Base-by-base conservation (phyloP, 2,329 filamentous ascomycete genomes). In the Colletotrichum sp. region DNA sequence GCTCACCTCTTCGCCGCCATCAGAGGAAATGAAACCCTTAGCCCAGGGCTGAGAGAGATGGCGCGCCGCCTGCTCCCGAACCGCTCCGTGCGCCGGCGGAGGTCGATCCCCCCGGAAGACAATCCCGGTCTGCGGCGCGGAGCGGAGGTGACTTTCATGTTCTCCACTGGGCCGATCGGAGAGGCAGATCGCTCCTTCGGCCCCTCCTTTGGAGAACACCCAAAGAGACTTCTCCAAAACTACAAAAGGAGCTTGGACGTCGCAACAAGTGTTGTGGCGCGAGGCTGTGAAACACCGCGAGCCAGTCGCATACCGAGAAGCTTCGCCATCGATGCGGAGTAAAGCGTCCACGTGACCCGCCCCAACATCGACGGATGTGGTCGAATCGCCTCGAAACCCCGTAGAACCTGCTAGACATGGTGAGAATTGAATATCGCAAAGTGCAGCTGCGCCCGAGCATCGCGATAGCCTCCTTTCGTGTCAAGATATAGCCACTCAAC, bases 311-410 rank as follows among this genome's bases (percentile, higher is more conserved):
- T 52, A 43, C 26, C 64, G 64, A 73, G 73, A 73, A 75, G 70
- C 64, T 73, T 75, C 70, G 70, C 43, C 24, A 55, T 34, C 28
- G 34, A 71, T 73, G 73, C 70, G 70, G 73, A 73, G 73, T 68
- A 75, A 3, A 24, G 8, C 13, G 36, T 18, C 73, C 73, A 75
- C 73, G 73, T 75, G 73, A 75, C 64, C 70, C 10, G 4, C 18
- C 15, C 64, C 70, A 43, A 62, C 61, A 56, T 55, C 55, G 36
- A 32, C 68, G 36, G 12, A 34, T 10, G 13, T 43, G 34, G 62
- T 32, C 62, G 55, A 67, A 52, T 7, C 62, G 32, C 32, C 32
- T 52, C 18, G 73, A 62, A 75, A 52, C 28, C 28, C 32, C 21
- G 70, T 75, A 26, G 73, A 73, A 75, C 16, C 4, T 68, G 58